Percentiles rank a stretch among this genome's conserved stretches.
These are phyloP conservation scores for Tylopilus balloui DNA, from an alignment of 768 basidiomycete genomes.

Conservation along the genomic window DNA sequence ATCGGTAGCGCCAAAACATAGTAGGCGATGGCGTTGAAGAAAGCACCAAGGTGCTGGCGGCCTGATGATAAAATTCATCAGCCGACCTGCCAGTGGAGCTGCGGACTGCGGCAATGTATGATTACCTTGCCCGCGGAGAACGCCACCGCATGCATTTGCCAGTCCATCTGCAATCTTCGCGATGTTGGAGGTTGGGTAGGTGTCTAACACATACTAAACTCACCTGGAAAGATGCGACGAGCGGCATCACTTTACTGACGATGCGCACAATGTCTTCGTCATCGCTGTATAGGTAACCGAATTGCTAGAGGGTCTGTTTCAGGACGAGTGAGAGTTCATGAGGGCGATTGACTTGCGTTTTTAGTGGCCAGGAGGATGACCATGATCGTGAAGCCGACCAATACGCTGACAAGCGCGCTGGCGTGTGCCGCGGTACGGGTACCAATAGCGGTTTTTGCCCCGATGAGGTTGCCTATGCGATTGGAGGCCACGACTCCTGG, in stretches of 20 bases:
- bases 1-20: constrained; percentile 51
- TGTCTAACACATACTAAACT: background rate
- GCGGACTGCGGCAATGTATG: background rate
- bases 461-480: constrained; percentile 70
- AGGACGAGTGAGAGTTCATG: background rate
- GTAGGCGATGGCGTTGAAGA: constrained; percentile 68
- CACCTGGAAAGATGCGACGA: constrained; percentile 54
- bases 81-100: background rate
- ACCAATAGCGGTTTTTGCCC: constrained; percentile 45
- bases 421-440: constrained; percentile 60
- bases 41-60: constrained; percentile 66
- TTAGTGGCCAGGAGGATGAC: constrained; percentile 48
- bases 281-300: constrained; percentile 66
- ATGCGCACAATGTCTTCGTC: constrained; percentile 49
- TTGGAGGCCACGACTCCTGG: constrained; percentile 65
- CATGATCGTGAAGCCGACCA: constrained; percentile 59
- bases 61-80: constrained; percentile 23
- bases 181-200: background rate
- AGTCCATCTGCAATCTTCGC: constrained; percentile 47
- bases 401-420: constrained; percentile 58
- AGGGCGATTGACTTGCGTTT: constrained; percentile 40
- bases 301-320: constrained; percentile 35
- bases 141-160: constrained; percentile 47
- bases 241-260: constrained; percentile 48
- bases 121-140: constrained; percentile 46